Evolutionary conservation across 192 early-diverging fungal species (phyloP), one percentile per base, ranked within the genome.

Genomic region (Backusella parvicylindrica): DNA sequence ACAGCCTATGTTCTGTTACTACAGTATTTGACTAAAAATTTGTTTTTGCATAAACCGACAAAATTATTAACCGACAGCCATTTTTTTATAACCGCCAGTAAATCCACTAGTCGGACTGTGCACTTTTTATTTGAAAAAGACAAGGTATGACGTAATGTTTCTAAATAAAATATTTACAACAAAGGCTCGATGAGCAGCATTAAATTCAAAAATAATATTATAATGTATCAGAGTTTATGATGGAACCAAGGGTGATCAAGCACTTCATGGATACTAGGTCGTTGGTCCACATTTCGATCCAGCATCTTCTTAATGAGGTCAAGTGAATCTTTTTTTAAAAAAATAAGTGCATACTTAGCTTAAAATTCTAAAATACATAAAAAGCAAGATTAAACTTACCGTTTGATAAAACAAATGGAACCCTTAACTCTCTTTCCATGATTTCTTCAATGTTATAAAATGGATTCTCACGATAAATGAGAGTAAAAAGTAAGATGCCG

Each of bases 401-500:
- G 30, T 77, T 69, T 31, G 63, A 69, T 21, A 71, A 15, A 26
- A 40, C 53, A 41, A 21, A 68, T 33, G 72, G 83, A 36, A 86
- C 72, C 13, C 81, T 43, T 49, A 88, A 83, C 8, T 88, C 86
- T 41, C 84, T 79, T 2, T 80, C 79, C 82, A 85, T 84, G 64
- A 88, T 90, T 31, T 85, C 82, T 63, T 88, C 86, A 68, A 81
- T 86, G 71, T 85, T 84, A 38, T 81, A 64, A 84, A 96, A 82
- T 76, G 95, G 84, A 79, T 92, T 78, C 71, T 89, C 68, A 72
- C 93, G 76, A 79, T 90, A 83, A 11, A 94, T 87, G 43, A 95
- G 81, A 9, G 93, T 92, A 73, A 95, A 96, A n/a, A 96, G 80
- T 7, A 95, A 82, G 4, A 95, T 92, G 3, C 95, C 95, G 16